These are phyloP conservation scores for Dothidotthia symphoricarpi DNA, from an alignment of 2,329 filamentous ascomycete species.

Conservation along the genomic window DNA sequence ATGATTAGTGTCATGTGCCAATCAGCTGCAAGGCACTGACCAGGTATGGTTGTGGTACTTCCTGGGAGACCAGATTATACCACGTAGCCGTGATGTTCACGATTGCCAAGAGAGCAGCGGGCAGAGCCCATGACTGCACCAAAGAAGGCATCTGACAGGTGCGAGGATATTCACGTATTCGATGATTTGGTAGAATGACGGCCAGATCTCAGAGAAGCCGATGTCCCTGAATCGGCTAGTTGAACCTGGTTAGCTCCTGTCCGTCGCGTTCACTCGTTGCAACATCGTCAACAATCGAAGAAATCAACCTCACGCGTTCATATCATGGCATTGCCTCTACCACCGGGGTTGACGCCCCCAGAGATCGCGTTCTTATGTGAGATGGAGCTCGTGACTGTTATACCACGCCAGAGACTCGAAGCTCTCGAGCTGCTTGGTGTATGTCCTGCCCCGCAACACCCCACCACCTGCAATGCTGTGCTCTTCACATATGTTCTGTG, in stretches of 20 bases:
- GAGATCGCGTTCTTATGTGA: conserved; percentile 95
- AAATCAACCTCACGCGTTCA: conserved; percentile 24
- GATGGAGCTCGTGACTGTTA: conserved; percentile 92
- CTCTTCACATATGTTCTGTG: not conserved
- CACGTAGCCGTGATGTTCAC: conserved; percentile 25
- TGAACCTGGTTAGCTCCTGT: conserved; percentile 5
- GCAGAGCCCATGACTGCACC: conserved; percentile 24
- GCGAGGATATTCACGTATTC: no score
- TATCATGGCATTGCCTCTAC: conserved; percentile 61
- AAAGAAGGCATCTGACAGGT: conserved; percentile 19
- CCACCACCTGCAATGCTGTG: conserved; percentile 10
- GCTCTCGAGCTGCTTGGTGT: conserved; percentile 82
- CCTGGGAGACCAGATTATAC: conserved; percentile 44
- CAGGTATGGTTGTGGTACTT: conserved; percentile 59
- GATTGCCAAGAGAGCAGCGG: conserved; percentile 20
- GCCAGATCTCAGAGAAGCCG: not conserved
- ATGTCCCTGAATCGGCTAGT: conserved; percentile 2
- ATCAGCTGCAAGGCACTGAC: conserved; percentile 38
- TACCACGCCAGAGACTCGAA: conserved; percentile 87
- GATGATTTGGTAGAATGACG: not conserved
- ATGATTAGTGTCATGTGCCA: conserved; percentile 4
- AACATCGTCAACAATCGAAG: conserved; percentile 10
- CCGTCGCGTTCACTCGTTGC: conserved; percentile 10
- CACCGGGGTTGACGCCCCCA: conserved; percentile 70
- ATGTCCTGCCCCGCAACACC: conserved; percentile 49